A percentile compares a stretch with the other conserved stretches of the same genome.
phyloP scores from a whole-genome alignment of 2,329 filamentous ascomycete species.

The Colletotrichum plurivorum region DNA sequence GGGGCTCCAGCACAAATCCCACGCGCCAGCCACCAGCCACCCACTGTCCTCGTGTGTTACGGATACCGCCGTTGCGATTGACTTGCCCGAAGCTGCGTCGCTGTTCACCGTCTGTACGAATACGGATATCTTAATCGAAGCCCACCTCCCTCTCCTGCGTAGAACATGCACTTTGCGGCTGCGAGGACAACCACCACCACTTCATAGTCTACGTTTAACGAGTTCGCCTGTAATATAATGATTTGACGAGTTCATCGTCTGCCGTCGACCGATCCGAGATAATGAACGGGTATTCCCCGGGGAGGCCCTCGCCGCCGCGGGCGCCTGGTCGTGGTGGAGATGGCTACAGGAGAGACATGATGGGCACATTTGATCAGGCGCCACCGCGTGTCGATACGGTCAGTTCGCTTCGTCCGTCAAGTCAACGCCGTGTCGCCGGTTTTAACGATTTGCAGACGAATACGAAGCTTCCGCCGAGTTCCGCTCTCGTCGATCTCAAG shows the following conservation, averaged over 20 bases:
- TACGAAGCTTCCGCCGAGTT: slow-evolving; percentile 66
- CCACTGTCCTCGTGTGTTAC: slow-evolving; percentile 10
- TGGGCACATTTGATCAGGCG: slow-evolving; percentile 68
- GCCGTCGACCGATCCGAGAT: slow-evolving; percentile 28
- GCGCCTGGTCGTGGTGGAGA: slow-evolving; percentile 61
- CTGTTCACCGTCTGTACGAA: slow-evolving; percentile 4
- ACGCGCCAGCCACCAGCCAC: slow-evolving; percentile 36
- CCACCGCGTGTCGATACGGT: slow-evolving; percentile 70
- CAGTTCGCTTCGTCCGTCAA: slow-evolving; percentile 47
- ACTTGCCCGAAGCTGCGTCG: slow-evolving; percentile 12
- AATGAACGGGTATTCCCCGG: slow-evolving; percentile 58
- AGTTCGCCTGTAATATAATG: slow-evolving; percentile 37
- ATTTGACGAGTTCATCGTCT: slow-evolving; percentile 32
- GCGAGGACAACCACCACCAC: slow-evolving; percentile 17
- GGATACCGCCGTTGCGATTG: slow-evolving; percentile 15
- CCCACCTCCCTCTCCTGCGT: slow-evolving; percentile 1
- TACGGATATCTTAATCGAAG: slow-evolving; percentile 12
- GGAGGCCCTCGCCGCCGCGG: slow-evolving; percentile 49
- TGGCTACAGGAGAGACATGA: slow-evolving; percentile 70
- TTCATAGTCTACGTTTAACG: slow-evolving; percentile 25
- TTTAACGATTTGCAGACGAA: slow-evolving; percentile 60
- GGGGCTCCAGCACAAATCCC: slow-evolving; percentile 34
- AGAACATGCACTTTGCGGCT: slow-evolving; percentile 32
- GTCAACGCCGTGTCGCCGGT: not conserved
- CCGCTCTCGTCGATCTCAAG: slow-evolving; percentile 71